These are phyloP conservation scores for Pyrenophora tritici-repentis DNA, from an alignment of 2,329 filamentous ascomycete genomes.

Conservation along the genomic window DNA sequence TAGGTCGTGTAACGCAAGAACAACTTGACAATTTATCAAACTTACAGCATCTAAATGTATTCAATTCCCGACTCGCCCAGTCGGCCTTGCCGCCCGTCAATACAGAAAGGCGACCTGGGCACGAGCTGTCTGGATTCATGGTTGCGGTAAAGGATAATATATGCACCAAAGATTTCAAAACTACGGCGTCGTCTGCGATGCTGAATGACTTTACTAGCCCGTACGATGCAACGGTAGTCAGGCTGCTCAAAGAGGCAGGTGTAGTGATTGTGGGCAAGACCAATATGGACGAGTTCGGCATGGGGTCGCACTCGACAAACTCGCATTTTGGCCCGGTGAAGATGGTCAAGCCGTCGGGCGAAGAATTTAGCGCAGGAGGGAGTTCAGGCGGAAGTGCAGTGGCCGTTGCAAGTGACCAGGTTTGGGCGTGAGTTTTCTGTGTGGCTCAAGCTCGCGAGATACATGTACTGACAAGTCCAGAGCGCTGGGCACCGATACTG, in stretches of 20 bases:
- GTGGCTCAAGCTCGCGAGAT: not conserved
- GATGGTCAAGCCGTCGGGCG: conserved; percentile 52
- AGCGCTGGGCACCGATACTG: conserved; percentile 91
- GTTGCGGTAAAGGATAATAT: conserved; percentile 60
- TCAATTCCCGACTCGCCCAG: conserved; percentile 35
- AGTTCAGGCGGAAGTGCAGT: conserved; percentile 94
- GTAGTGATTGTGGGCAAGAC: conserved; percentile 75
- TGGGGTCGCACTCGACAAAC: conserved; percentile 80
- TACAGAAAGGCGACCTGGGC: too few relatives aligned
- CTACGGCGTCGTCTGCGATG: conserved; percentile 82
- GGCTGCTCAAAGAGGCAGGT: conserved; percentile 66
- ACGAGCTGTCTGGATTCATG: too few relatives aligned
- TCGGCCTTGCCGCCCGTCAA: conserved; percentile 12
- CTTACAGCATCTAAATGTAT: conserved; percentile 46
- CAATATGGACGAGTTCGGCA: conserved; percentile 95
- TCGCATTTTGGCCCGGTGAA: conserved; percentile 69
- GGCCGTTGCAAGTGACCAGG: conserved; percentile 70
- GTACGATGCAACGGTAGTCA: conserved; percentile 80
- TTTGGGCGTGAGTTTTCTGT: conserved; percentile 57
- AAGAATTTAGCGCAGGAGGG: conserved; percentile 44
- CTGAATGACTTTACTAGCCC: conserved; percentile 72
- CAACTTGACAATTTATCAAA: conserved; percentile 33
- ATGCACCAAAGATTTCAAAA: conserved; percentile 55
- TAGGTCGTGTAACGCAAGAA: too few relatives aligned
- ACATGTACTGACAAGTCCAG: conserved; percentile 40